Evolutionary conservation across 2,329 filamentous ascomycete species (phyloP).

Genomic region (Byssoonygena ceratinophila): DNA sequence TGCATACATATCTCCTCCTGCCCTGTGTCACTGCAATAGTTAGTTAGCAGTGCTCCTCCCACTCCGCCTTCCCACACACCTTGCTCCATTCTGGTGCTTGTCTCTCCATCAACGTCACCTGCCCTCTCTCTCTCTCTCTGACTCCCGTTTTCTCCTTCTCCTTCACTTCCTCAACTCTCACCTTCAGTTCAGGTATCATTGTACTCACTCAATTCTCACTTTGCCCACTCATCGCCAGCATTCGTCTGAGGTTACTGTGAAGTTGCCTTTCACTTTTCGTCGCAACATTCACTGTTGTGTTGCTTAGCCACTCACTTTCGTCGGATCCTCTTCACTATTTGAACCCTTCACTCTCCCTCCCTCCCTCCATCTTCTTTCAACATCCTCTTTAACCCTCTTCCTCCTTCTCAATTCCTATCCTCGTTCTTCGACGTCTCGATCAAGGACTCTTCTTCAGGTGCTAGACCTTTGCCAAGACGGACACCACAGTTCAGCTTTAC

Average conservation of each 20-base stretch:
- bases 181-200: neutral
- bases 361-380: constrained; percentile 19
- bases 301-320: constrained; percentile 5
- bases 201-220: constrained; percentile 5
- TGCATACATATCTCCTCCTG: constrained; percentile 9
- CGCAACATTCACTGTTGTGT: constrained; percentile 10
- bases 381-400: constrained; percentile 13
- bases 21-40: constrained; percentile 13
- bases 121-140: constrained; percentile 3
- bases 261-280: constrained; percentile 1
- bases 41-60: constrained; percentile 13
- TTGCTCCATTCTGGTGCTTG: constrained; percentile 18
- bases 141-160: constrained; percentile 1
- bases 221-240: neutral
- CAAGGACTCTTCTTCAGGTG: neutral
- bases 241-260: constrained; percentile 1
- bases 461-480: neutral
- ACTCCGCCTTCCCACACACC: constrained; percentile 16
- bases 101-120: constrained; percentile 13
- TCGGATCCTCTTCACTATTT: constrained; percentile 15
- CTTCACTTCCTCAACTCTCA: constrained; percentile 5
- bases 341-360: constrained; percentile 16
- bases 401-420: constrained; percentile 4
- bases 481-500: neutral
- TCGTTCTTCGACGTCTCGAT: neutral